Evolutionary conservation across 805 yeast genomes (phyloP), one percentile per base, ranked within the genome.

Genomic region (Pichia sporocuriosa): DNA sequence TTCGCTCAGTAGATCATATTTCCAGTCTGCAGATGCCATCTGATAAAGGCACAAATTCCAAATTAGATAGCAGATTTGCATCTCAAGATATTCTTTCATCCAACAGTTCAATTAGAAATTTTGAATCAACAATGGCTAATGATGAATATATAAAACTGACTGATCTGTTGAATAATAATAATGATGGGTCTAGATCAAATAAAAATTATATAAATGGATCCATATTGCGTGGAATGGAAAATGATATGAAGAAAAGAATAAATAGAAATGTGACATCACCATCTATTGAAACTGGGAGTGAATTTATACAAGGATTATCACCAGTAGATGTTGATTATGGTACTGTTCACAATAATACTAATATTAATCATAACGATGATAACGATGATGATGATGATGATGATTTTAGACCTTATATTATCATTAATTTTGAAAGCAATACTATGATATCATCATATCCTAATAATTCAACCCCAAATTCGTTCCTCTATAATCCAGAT

Each of bases 401-500:
- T 16, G 52, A 53, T 16, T 31, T 48, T 8, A 47, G 66, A 6
- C 66, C 65, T 3, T 62, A 42, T 42, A 53, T 62, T 12, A 53
- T 52, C 29, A 55, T 62, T 29, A 54, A 54, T 32, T 43, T 53
- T 6, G 57, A 57, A 37, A 52, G 50, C 15, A 49, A 51, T 24
- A 41, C 53, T 4, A 60, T 62, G 65, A 37, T 48, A 2, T 56
- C 66, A 3, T 59, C 65, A 4, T 61, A 61, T 38, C 55, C 56
- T 6, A 49, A 59, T 37, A 58, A 62, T 42, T 34, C 49, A 25
- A 62, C 66, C 2, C 65, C 66, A 19, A 63, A 62, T 51, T 69
- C 75, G 13, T 71, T 66, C 51, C 70, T 70, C 40, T 62, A 69
- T 45, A 73, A 73, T 53, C 72, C 72, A 45, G 75, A 72, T 47